Evolutionary conservation across 78 protist species (phyloP), one percentile per base, ranked within the genome.

Genomic region (Chrysochromulina parva): DNA sequence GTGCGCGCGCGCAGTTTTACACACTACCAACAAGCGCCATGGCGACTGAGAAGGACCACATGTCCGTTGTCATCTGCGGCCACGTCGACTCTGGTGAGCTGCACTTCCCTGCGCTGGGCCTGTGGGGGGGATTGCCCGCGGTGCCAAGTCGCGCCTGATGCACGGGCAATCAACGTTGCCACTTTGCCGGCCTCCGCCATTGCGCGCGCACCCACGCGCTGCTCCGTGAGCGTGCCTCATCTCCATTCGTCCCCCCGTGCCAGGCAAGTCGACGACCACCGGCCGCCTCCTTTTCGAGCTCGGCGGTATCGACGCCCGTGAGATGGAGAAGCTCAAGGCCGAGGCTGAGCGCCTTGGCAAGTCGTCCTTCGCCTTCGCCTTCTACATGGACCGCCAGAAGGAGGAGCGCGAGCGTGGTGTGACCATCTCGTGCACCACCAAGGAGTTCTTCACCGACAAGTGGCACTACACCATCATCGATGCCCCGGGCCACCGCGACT

Each of bases 401-500:
- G 98, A 97, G 93, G 99, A 98, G 95, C 96, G 99, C 50, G 97
- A 93, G 90, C 95, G 98, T 53, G 98, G 96, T 65, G 91, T 94
- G 90, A 96, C 98, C 62, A 95, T 95, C 90, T 92, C 90, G 59
- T 88, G 95, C 91, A 95, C 99, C 93, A 95, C 97, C 93, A 95
- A 97, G 99, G 96, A 99, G 97, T 98, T 99, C 98, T 96, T 96
- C 93, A 98, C 99, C 91, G 71, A 48, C 90, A 98, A 97, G 95
- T 97, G 94, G 97, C 94, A 96, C 95, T 97, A 94, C 98, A 98
- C 99, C 95, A 95, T 99, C 95, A 98, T 99, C 88, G 99, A 99
- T 90, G 99, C 99, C 94, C 99, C 99, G 55, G 99, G 99, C 62
- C 99, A 99, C 93, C 59, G 99, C n/a, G 93, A 90, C 59, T 93